phyloP scores from a whole-genome alignment of 2,329 filamentous ascomycete species.

The Emmonsia crescens region DNA sequence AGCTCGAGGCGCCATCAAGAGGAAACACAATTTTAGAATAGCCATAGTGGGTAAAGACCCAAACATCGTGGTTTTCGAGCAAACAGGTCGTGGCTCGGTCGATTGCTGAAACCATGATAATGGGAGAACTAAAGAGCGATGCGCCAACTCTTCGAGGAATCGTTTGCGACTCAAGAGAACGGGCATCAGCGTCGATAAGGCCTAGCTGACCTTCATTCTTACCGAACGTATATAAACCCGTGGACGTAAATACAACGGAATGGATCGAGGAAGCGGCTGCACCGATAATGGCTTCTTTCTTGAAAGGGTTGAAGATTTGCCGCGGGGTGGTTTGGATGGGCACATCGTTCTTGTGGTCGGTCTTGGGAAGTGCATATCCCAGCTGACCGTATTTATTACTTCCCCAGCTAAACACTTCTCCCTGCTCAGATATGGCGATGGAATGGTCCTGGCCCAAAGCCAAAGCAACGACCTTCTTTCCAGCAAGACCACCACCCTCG shows the following conservation, averaged over 20 bases:
- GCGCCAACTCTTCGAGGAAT: constrained; percentile 80
- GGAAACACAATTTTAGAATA: constrained; percentile 87
- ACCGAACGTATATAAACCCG: constrained; percentile 82
- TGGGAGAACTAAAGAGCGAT: constrained; percentile 61
- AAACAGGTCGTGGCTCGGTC: constrained; percentile 81
- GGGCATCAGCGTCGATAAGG: constrained; percentile 86
- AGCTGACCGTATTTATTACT: constrained; percentile 77
- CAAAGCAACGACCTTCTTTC: constrained; percentile 64
- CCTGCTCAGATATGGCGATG: constrained; percentile 69
- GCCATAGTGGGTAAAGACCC: constrained; percentile 90
- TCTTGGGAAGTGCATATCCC: constrained; percentile 64
- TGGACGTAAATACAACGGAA: constrained; percentile 75
- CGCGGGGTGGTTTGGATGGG: constrained; percentile 70
- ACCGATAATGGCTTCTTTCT: constrained; percentile 71
- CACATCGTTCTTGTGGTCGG: constrained; percentile 60
- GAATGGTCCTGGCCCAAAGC: constrained; percentile 88
- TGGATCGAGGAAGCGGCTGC: constrained; percentile 83
- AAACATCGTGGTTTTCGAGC: constrained; percentile 77
- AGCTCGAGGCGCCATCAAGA: constrained; percentile 58
- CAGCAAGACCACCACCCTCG: constrained; percentile 58
- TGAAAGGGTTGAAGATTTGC: constrained; percentile 84
- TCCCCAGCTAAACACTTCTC: constrained; percentile 94
- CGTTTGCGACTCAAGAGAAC: constrained; percentile 73
- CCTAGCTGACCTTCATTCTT: constrained; percentile 92
- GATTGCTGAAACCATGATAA: constrained; percentile 73